Conservation (phyloP, 805 yeast species). For the Saturnispora silvae region DNA sequence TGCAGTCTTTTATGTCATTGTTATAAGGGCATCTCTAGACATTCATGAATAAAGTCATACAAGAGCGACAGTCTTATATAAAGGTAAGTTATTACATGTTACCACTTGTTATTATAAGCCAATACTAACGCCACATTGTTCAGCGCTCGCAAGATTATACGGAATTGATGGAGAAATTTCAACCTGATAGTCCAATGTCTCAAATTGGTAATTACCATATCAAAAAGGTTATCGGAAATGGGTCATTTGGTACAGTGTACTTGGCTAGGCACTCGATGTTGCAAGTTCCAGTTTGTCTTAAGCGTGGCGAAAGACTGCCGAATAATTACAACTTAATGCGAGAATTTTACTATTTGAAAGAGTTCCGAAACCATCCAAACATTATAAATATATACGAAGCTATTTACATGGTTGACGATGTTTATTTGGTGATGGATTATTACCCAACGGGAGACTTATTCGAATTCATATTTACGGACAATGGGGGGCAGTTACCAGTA, state of each 20-base stretch:
- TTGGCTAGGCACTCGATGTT: slow-evolving; percentile 72
- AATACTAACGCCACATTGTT: background rate
- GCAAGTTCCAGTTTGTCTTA: slow-evolving; percentile 70
- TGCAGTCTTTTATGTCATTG: no score
- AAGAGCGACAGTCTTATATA: slow-evolving; percentile 3
- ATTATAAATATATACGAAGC: slow-evolving; percentile 81
- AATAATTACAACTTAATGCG: slow-evolving; percentile 81
- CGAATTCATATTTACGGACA: slow-evolving; percentile 43
- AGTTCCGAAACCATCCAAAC: slow-evolving; percentile 63
- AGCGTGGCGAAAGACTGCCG: slow-evolving; percentile 42
- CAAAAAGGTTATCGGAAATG: slow-evolving; percentile 72
- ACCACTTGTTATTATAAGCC: background rate
- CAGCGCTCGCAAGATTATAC: slow-evolving; percentile 28
- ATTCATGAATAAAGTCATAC: background rate
- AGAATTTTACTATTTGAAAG: slow-evolving; percentile 82
- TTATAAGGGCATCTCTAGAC: no score
- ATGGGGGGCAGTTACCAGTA: slow-evolving; percentile 39
- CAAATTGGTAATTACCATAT: slow-evolving; percentile 79
- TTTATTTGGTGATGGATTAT: slow-evolving; percentile 86
- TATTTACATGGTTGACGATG: slow-evolving; percentile 63
- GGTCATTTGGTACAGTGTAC: slow-evolving; percentile 87
- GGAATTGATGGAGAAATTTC: slow-evolving; percentile 27
- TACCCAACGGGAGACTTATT: slow-evolving; percentile 76
- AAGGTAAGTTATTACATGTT: slow-evolving; percentile 1
- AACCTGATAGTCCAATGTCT: slow-evolving; percentile 31